Evolutionary conservation across 2,329 filamentous ascomycete species (phyloP), one percentile per base, ranked within the genome.

Genomic region (Clonostachys byssicola): DNA sequence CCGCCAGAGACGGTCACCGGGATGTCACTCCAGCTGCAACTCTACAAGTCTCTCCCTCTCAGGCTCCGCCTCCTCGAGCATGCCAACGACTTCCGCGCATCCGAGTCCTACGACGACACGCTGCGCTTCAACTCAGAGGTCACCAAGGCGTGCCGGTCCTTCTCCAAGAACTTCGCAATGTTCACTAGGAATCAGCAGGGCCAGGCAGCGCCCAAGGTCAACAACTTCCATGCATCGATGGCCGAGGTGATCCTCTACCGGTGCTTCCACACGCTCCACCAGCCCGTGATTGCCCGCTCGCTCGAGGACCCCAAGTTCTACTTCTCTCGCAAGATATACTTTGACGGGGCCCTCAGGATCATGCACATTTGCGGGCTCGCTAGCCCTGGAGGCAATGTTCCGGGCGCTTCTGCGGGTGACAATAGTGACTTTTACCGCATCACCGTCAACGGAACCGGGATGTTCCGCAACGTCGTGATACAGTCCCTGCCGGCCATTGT

Each of bases 221-320:
- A 54, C 14, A 56, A 56, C 4, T 77, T 76, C 47, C 72, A 75
- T 47, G 54, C 69, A 9, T 65, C 66, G 2, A 50, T 74, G 7
- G 63, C 65, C 1, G 72, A 76, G 48, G 60, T 73, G 44, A 58
- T 71, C 47, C 59, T 71, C 4, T 72, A 75, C 46, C 71, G 71
- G 18, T 74, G 68, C 51, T 73, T 76, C 53, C 65, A 83, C 12
- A 69, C 73, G 1, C 69, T 85, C 0, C 80, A 85, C 51, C 73
- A 77, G 36, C 72, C 72, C 0, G 72, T 73, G 60, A 65, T 77
- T 23, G 57, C 60, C 6, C 62, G 66, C 13, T 71, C 75, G 0
- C 63, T 70, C 12, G 60, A 67, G 2, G 67, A 78, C 38, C 72
- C 74, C 1, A 64, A 66, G 2, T 78, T 72, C 51, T 77, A 77